Percentiles rank a stretch among this genome's conserved stretches.
These are phyloP conservation scores for Tritrichomonas foetus DNA, from an alignment of 208 protist genomes.

Conservation along the genomic window DNA sequence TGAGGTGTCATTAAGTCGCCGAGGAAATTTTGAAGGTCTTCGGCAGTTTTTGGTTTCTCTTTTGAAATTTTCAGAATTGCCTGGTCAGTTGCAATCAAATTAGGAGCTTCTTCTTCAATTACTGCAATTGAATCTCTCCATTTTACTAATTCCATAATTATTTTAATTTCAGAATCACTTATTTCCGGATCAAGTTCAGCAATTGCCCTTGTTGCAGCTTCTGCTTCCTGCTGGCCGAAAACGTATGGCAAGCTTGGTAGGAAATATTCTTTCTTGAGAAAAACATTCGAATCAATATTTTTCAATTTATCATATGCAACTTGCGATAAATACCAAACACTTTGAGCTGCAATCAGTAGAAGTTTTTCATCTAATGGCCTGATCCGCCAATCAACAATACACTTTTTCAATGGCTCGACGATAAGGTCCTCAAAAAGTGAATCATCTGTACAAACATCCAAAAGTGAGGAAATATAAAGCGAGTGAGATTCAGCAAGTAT, in stretches of 20 bases:
- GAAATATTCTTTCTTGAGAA: neutral
- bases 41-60: neutral
- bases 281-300: too few species aligned
- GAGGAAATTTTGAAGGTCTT: neutral
- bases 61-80: neutral
- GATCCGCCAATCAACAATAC: conserved; percentile 14
- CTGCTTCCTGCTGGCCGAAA: neutral
- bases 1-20: neutral
- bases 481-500: neutral
- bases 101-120: conserved; percentile 31
- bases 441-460: neutral
- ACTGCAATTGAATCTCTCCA: conserved; percentile 30
- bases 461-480: neutral
- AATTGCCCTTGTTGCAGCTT: neutral
- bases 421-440: neutral
- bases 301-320: neutral
- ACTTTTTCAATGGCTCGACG: neutral
- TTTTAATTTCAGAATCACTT: neutral
- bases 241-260: neutral
- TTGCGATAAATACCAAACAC: neutral
- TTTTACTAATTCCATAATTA: neutral
- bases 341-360: neutral
- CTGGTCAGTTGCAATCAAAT: neutral
- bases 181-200: neutral
- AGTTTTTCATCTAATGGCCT: neutral